Evolutionary conservation across 139 green algal genomes (phyloP).

Genomic region (Volvox reticuliferus): DNA sequence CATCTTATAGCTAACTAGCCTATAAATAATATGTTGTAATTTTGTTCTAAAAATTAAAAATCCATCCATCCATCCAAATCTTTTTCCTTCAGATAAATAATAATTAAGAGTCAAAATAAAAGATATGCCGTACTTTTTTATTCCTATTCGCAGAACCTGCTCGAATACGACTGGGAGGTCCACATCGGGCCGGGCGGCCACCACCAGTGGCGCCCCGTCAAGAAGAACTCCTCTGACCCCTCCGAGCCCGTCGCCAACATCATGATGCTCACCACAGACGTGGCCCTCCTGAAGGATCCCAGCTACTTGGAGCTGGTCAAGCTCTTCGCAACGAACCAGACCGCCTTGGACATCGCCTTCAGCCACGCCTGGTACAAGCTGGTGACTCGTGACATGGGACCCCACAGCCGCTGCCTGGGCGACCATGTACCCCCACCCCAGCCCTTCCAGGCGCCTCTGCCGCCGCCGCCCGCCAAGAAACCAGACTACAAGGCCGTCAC

Average conservation of each 20-base stretch:
- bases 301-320: conserved; percentile 49
- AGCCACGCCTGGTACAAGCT: conserved; percentile 59
- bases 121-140: no score
- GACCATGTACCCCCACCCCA: conserved; percentile 49
- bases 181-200: conserved; percentile 46
- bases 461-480: background rate
- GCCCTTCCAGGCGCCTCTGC: conserved; percentile 58
- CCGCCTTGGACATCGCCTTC: conserved; percentile 45
- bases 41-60: no score
- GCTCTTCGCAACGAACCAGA: conserved; percentile 40
- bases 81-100: no score
- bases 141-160: conserved; percentile 40
- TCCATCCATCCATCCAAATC: no score
- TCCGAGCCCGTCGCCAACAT: conserved; percentile 33
- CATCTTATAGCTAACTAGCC: no score
- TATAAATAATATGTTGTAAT: no score
- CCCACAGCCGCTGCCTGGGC: conserved; percentile 25
- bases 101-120: no score
- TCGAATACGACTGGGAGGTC: conserved; percentile 52
- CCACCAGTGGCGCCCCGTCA: conserved; percentile 20
- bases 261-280: conserved; percentile 64
- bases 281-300: conserved; percentile 55
- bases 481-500: conserved; percentile 34
- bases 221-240: background rate
- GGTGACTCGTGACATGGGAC: conserved; percentile 49